These are phyloP conservation scores for Boletellus deceptivus DNA, from an alignment of 1,284 basidiomycete genomes.

Conservation along the genomic window DNA sequence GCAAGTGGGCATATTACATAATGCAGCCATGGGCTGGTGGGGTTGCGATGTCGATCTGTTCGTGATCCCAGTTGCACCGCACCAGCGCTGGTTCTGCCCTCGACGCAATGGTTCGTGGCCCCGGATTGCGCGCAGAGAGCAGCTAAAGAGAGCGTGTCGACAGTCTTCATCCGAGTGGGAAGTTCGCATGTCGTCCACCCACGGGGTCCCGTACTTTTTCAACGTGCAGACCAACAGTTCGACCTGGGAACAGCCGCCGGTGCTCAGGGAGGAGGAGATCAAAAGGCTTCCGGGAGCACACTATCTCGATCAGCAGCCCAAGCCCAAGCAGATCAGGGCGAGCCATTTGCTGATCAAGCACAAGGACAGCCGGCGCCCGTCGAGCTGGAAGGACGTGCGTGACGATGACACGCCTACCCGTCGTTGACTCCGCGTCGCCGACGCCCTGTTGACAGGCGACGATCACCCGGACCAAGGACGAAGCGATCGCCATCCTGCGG, in stretches of 20 bases:
- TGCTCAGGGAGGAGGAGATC: constrained; percentile 65
- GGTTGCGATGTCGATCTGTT: background rate
- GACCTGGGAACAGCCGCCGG: constrained; percentile 76
- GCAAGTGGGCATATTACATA: constrained; percentile 17
- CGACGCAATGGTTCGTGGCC: constrained; percentile 22
- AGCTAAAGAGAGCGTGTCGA: constrained; percentile 10
- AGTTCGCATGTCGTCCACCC: constrained; percentile 81
- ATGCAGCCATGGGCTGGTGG: constrained; percentile 2
- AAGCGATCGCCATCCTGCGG: constrained; percentile 79
- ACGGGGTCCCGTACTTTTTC: constrained; percentile 87
- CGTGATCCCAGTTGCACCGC: background rate
- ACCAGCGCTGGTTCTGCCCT: constrained; percentile 9
- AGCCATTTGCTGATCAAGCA: constrained; percentile 97
- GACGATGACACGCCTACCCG: background rate
- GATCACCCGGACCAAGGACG: constrained; percentile 88
- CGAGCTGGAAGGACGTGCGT: constrained; percentile 90
- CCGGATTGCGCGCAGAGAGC: background rate
- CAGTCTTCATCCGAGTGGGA: constrained; percentile 56
- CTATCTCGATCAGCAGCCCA: constrained; percentile 35
- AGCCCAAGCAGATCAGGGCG: constrained; percentile 72
- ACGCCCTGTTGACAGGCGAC: constrained; percentile 46
- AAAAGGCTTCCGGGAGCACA: constrained; percentile 68
- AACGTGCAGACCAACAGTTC: constrained; percentile 72
- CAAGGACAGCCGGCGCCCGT: constrained; percentile 79
- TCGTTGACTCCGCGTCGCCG: background rate